Evolutionary conservation across 805 yeast species (phyloP).

Genomic region (Starmerella khaoyaiensis): DNA sequence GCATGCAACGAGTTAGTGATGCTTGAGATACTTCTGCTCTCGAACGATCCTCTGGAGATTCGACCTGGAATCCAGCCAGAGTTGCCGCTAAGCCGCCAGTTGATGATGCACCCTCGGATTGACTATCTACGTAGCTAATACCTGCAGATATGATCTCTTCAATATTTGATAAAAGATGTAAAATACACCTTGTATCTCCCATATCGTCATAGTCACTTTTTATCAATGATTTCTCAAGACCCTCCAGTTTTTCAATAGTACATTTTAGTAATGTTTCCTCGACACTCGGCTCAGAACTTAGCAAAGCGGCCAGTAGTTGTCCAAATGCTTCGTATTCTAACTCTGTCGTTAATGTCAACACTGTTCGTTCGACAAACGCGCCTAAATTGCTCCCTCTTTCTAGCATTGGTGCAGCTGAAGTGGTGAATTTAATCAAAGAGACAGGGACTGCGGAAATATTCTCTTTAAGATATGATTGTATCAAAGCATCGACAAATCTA

Average conservation of each 20-base stretch:
- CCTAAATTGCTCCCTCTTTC: constrained; percentile 7
- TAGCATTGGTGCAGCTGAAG: constrained; percentile 11
- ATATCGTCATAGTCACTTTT: constrained; percentile 1
- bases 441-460: constrained; percentile 4
- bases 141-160: constrained; percentile 10
- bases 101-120: neutral
- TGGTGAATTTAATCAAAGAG: constrained; percentile 10
- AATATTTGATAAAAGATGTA: constrained; percentile 7
- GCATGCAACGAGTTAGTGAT: constrained; percentile 14
- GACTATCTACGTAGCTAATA: neutral
- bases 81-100: constrained; percentile 10
- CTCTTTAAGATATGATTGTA: constrained; percentile 4
- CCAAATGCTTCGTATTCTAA: constrained; percentile 16
- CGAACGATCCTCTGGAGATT: constrained; percentile 41
- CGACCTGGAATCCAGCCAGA: constrained; percentile 40
- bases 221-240: constrained; percentile 1
- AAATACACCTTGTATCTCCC: constrained; percentile 5
- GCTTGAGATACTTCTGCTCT: constrained; percentile 39
- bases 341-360: constrained; percentile 8
- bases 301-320: constrained; percentile 9
- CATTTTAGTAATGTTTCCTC: constrained; percentile 6
- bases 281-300: constrained; percentile 4
- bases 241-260: constrained; percentile 2
- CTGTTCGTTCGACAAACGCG: constrained; percentile 5
- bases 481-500: constrained; percentile 11